Percentiles rank a stretch among this genome's conserved stretches.
Evolutionary conservation across 2,329 filamentous ascomycete genomes (phyloP).

Genomic region (Talaromyces sp.): DNA sequence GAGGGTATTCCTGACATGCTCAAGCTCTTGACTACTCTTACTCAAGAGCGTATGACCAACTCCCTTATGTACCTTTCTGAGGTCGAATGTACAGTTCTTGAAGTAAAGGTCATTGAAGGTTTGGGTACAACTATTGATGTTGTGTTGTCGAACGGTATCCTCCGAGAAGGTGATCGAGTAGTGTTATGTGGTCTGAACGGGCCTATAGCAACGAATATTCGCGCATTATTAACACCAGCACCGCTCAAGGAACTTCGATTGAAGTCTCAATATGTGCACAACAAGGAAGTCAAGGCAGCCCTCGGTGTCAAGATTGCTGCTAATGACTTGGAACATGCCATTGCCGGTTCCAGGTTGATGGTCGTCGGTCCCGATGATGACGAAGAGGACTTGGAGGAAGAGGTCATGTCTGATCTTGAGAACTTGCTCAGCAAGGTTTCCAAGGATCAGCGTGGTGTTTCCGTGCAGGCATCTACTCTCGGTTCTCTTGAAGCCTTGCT

Average conservation of each 20-base stretch:
- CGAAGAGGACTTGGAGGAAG: conserved; percentile 93
- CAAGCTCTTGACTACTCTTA: conserved; percentile 87
- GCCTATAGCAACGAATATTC: conserved; percentile 89
- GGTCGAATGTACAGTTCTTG: conserved; percentile 94
- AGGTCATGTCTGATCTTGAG: conserved; percentile 92
- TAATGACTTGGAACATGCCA: conserved; percentile 90
- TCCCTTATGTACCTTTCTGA: conserved; percentile 98
- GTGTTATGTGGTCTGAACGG: conserved; percentile 97
- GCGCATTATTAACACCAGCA: conserved; percentile 88
- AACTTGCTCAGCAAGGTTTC: conserved; percentile 88
- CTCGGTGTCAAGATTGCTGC: conserved; percentile 98
- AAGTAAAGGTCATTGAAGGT: conserved; percentile 98
- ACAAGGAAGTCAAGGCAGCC: conserved; percentile 98
- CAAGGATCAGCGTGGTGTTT: conserved; percentile 90
- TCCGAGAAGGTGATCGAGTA: conserved; percentile 90
- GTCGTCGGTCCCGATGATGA: conserved; percentile 95
- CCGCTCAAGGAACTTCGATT: conserved; percentile 91
- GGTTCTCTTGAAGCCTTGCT: conserved; percentile 94
- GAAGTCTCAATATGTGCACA: conserved; percentile 95
- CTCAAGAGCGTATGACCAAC: conserved; percentile 95
- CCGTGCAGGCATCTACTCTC: conserved; percentile 93
- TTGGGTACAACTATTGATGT: conserved; percentile 99
- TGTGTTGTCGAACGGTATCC: conserved; percentile 90
- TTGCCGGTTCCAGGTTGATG: conserved; percentile 90
- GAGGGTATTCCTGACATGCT: conserved; percentile 99